These are phyloP conservation scores for Hypoxylon lenormandii DNA, from an alignment of 495 filamentous ascomycete genomes.

Conservation along the genomic window DNA sequence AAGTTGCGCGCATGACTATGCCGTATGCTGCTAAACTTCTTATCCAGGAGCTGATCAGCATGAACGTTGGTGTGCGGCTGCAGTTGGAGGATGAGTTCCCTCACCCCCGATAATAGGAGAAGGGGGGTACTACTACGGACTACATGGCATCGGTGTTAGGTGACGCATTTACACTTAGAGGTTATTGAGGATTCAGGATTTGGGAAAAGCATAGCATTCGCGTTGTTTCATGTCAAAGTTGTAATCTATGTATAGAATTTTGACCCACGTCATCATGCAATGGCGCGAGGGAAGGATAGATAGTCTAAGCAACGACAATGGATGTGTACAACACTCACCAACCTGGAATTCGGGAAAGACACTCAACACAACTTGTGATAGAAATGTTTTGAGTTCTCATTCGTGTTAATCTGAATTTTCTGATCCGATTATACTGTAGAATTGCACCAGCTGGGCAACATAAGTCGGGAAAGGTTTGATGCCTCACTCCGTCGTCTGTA, in stretches of 20 bases:
- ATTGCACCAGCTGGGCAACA: too few relatives aligned
- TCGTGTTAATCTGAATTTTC: too few relatives aligned
- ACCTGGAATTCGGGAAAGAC: too few relatives aligned
- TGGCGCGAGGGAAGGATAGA: too few relatives aligned
- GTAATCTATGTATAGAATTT: not conserved
- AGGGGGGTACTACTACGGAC: not conserved
- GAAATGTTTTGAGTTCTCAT: too few relatives aligned
- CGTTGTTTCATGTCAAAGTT: too few relatives aligned
- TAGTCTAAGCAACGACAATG: too few relatives aligned
- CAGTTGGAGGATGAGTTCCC: conserved; percentile 94
- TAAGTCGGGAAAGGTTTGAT: not conserved
- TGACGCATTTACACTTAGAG: conserved; percentile 37
- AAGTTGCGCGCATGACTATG: conserved; percentile 90
- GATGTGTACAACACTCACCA: too few relatives aligned
- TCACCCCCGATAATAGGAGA: conserved; percentile 53
- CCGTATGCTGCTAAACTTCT: conserved; percentile 98
- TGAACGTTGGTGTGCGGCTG: conserved; percentile 91
- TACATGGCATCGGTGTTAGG: conserved; percentile 37
- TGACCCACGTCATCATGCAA: too few relatives aligned
- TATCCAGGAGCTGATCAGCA: conserved; percentile 94
- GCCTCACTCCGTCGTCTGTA: not conserved
- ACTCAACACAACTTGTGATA: too few relatives aligned
- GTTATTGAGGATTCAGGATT: conserved; percentile 23
- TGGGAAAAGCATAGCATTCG: conserved; percentile 30
- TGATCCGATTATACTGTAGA: too few relatives aligned